Percentiles rank a stretch among this genome's conserved stretches.
phyloP scores from a whole-genome alignment of 129 eudicot genomes.

The Escallonia herrerae region DNA sequence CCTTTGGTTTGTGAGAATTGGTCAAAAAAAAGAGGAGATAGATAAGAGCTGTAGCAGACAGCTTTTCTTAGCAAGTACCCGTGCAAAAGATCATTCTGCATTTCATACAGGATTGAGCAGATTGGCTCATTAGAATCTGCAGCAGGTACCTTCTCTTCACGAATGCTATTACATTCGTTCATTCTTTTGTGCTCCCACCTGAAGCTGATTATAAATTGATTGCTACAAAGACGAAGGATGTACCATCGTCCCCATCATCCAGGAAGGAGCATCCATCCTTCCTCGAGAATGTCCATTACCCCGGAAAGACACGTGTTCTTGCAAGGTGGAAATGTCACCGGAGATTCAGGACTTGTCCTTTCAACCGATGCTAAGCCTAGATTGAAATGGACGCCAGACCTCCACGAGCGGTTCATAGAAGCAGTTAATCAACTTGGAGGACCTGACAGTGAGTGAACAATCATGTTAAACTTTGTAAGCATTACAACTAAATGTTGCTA shows the following conservation, averaged over 20 bases:
- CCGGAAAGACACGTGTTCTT: conserved; percentile 67
- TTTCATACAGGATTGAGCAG: background rate
- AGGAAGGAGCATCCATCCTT: conserved; percentile 55
- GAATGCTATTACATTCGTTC: conserved; percentile 6
- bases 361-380: conserved; percentile 98
- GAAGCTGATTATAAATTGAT: conserved; percentile 22
- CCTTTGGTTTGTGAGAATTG: conserved; percentile 23
- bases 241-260: conserved; percentile 54
- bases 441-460: conserved; percentile 69
- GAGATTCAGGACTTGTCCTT: conserved; percentile 73
- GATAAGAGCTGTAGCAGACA: conserved; percentile 31
- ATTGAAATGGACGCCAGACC: conserved; percentile 94
- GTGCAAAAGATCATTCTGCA: background rate
- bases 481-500: background rate
- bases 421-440: conserved; percentile 98
- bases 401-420: conserved; percentile 79
- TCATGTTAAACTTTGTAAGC: conserved; percentile 1
- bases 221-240: conserved; percentile 35
- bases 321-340: conserved; percentile 51
- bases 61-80: conserved; percentile 9
- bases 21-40: conserved; percentile 25
- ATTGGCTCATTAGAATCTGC: too few species aligned
- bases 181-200: conserved; percentile 5
- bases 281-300: conserved; percentile 49
- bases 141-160: background rate